A percentile compares a stretch with the other conserved stretches of the same genome.
phyloP scores from a whole-genome alignment of 805 yeast species.

The Ogataea glucozyma region DNA sequence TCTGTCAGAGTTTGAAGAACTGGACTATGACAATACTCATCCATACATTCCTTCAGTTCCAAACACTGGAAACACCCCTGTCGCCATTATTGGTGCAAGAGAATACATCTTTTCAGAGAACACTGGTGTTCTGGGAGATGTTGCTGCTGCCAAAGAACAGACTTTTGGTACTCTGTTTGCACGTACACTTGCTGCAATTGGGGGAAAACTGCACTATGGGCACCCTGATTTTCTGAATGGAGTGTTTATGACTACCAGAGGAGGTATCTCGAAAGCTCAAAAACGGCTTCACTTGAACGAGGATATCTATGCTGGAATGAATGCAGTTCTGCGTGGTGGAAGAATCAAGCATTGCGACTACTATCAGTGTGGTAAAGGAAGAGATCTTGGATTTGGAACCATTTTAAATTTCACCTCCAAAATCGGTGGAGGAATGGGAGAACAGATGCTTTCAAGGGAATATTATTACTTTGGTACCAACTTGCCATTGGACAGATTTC shows the following conservation, averaged over 20 bases:
- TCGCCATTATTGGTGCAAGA: constrained; percentile 93
- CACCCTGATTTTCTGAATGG: constrained; percentile 95
- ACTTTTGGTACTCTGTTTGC: constrained; percentile 96
- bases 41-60: constrained; percentile 59
- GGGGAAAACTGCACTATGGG: constrained; percentile 93
- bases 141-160: constrained; percentile 97
- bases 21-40: constrained; percentile 48
- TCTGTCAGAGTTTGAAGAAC: constrained; percentile 87
- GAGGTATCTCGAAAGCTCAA: constrained; percentile 94
- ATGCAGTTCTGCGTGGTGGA: constrained; percentile 85
- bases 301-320: constrained; percentile 96
- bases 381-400: constrained; percentile 92
- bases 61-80: constrained; percentile 49
- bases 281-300: constrained; percentile 91
- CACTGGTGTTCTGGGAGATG: constrained; percentile 90
- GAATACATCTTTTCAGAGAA: constrained; percentile 94
- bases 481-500: constrained; percentile 82
- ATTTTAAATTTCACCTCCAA: constrained; percentile 91
- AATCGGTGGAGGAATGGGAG: constrained; percentile 99
- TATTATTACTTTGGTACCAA: constrained; percentile 89
- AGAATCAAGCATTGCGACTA: constrained; percentile 93
- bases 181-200: constrained; percentile 87
- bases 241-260: constrained; percentile 90
- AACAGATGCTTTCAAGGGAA: constrained; percentile 88
- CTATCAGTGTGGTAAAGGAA: constrained; percentile 95